These are phyloP conservation scores for Penicillium alfredii DNA, from an alignment of 495 filamentous ascomycete genomes.

Conservation along the genomic window DNA sequence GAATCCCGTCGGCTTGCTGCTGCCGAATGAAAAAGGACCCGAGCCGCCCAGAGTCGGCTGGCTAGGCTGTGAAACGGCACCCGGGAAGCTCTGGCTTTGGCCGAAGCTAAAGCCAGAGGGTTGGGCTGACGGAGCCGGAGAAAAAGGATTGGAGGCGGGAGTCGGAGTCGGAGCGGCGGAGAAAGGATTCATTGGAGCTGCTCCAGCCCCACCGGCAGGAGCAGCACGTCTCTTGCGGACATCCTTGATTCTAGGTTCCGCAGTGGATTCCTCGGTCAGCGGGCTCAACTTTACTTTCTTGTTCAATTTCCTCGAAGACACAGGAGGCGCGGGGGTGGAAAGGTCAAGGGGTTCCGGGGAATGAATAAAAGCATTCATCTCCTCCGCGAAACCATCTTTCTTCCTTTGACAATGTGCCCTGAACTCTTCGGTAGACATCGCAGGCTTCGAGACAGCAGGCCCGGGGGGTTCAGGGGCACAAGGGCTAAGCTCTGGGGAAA, in stretches of 20 bases:
- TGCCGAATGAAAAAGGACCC: constrained; percentile 37
- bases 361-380: too few relatives aligned
- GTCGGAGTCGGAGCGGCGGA: constrained; percentile 24
- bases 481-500: background rate
- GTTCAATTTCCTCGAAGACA: background rate
- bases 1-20: constrained; percentile 26
- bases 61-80: constrained; percentile 22
- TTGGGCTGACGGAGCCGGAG: constrained; percentile 26
- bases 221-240: constrained; percentile 27
- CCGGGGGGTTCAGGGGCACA: background rate
- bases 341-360: too few relatives aligned
- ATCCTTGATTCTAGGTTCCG: constrained; percentile 31
- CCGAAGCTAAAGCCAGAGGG: constrained; percentile 40
- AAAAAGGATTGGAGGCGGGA: constrained; percentile 22
- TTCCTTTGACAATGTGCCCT: too few relatives aligned
- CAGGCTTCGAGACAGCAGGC: too few relatives aligned
- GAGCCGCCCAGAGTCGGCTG: constrained; percentile 26
- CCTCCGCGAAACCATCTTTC: too few relatives aligned
- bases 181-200: constrained; percentile 18
- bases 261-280: constrained; percentile 4
- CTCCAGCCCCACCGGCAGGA: constrained; percentile 10
- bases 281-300: background rate
- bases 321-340: too few relatives aligned
- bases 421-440: too few relatives aligned
- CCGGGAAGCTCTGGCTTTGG: constrained; percentile 45